phyloP scores from a whole-genome alignment of 345 rosid genomes.

The Gossypium herbaceum region DNA sequence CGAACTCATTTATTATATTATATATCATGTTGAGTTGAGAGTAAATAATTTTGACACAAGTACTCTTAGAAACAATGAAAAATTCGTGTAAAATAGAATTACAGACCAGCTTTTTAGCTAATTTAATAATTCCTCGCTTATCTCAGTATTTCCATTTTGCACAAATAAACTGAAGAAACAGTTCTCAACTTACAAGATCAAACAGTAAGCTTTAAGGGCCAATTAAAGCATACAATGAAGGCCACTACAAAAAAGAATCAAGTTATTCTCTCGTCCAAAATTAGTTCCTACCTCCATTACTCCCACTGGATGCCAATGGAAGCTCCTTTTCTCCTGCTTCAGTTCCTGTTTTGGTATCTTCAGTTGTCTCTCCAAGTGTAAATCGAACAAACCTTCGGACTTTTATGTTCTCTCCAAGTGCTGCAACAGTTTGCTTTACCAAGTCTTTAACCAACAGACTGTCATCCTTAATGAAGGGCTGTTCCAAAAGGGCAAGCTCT shows the following conservation, averaged over 20 bases:
- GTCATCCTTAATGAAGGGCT: conserved; percentile 73
- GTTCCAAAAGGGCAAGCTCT: conserved; percentile 73
- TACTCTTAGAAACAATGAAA: too few species aligned
- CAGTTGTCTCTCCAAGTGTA: conserved; percentile 66
- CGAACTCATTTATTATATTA: too few species aligned
- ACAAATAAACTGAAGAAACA: not conserved
- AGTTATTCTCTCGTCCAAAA: conserved; percentile 20
- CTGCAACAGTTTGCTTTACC: conserved; percentile 77
- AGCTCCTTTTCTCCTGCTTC: conserved; percentile 16
- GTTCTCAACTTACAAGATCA: conserved; percentile 7
- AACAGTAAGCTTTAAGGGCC: not conserved
- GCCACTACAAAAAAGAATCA: conserved; percentile 10
- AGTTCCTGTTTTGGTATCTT: conserved; percentile 22
- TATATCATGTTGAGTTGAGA: too few species aligned
- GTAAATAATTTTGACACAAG: too few species aligned
- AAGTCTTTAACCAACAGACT: conserved; percentile 68
- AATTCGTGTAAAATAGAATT: too few species aligned
- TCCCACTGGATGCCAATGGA: not conserved
- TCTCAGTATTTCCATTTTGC: conserved; percentile 3
- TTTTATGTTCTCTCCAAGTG: conserved; percentile 89
- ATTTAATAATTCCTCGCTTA: not conserved
- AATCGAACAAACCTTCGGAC: conserved; percentile 64
- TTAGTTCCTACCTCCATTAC: conserved; percentile 10
- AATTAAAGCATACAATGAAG: not conserved
- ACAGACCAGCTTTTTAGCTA: too few species aligned